A percentile compares a stretch with the other conserved stretches of the same genome.
Conservation (phyloP, 192 early-diverging fungal genomes). For the Backusella tarrabulga region DNA sequence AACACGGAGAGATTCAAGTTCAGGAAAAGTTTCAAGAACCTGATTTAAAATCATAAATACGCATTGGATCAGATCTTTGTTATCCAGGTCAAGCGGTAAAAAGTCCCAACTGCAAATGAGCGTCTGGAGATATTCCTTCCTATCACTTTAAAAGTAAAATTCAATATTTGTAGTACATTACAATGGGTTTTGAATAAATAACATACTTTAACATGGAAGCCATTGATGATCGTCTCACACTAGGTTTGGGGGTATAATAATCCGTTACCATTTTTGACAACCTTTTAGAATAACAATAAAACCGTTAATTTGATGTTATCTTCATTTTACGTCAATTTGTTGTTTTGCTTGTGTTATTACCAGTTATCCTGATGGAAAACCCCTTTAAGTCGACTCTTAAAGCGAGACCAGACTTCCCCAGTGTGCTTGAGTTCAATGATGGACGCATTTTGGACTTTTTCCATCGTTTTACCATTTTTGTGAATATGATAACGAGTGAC, state of each 20-base stretch:
- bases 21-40: slow-evolving; percentile 47
- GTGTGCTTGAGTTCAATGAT: background rate
- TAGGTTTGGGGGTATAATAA: slow-evolving; percentile 25
- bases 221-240: slow-evolving; percentile 10
- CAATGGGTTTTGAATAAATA: background rate
- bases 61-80: slow-evolving; percentile 65
- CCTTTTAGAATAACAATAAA: background rate
- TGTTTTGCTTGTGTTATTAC: background rate
- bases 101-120: slow-evolving; percentile 69
- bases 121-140: slow-evolving; percentile 43
- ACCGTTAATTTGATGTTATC: too few relatives aligned
- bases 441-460: background rate
- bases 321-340: background rate
- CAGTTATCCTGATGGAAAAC: slow-evolving; percentile 18
- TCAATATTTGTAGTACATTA: background rate
- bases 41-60: slow-evolving; percentile 70
- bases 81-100: slow-evolving; percentile 58
- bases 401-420: slow-evolving; percentile 17
- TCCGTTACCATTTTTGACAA: slow-evolving; percentile 21
- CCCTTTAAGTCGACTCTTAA: slow-evolving; percentile 20
- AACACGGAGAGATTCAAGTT: slow-evolving; percentile 56
- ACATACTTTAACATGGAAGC: slow-evolving; percentile 13
- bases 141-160: slow-evolving; percentile 32
- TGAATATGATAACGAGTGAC: slow-evolving; percentile 4
- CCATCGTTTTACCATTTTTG: background rate